Percentiles rank a stretch among this genome's conserved stretches.
These are phyloP conservation scores for Discostella stelligeroides DNA, from an alignment of 108 stramenopile species.

Conservation along the genomic window DNA sequence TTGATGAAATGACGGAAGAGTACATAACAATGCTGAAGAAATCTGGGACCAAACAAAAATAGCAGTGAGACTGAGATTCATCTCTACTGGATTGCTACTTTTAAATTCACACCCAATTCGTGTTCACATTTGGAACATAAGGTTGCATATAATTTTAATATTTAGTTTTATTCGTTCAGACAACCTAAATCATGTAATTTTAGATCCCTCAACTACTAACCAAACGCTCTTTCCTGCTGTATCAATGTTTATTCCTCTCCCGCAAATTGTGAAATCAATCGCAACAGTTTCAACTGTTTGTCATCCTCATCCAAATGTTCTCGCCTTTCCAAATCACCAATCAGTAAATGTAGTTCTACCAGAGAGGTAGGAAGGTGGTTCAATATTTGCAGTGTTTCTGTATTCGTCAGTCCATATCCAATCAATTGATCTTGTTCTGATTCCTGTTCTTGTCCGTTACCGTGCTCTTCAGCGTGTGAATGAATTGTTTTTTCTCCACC, in stretches of 20 bases:
- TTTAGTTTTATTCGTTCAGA: too few species aligned
- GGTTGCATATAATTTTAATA: too few species aligned
- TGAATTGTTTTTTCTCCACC: too few species aligned
- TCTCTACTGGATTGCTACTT: neutral
- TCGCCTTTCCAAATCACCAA: slow-evolving; percentile 71
- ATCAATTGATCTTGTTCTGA: neutral
- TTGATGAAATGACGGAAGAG: slow-evolving; percentile 46
- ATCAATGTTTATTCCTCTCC: slow-evolving; percentile 16
- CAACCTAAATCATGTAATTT: neutral
- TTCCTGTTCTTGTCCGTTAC: slow-evolving; percentile 7
- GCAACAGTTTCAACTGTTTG: slow-evolving; percentile 61
- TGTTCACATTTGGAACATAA: neutral
- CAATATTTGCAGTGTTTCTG: slow-evolving; percentile 78
- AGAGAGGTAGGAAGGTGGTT: slow-evolving; percentile 82
- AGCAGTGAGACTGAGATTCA: neutral
- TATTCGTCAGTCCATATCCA: slow-evolving; percentile 71
- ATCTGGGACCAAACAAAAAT: neutral
- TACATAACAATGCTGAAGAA: slow-evolving; percentile 37
- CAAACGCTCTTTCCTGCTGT: slow-evolving; percentile 5
- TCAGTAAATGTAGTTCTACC: slow-evolving; percentile 82
- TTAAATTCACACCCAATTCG: neutral
- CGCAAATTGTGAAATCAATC: slow-evolving; percentile 59
- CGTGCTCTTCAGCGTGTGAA: slow-evolving; percentile 5
- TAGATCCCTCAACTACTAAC: neutral
- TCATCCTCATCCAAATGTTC: slow-evolving; percentile 52